phyloP scores from a whole-genome alignment of 768 basidiomycete species.

The Tephrocybe sp. region DNA sequence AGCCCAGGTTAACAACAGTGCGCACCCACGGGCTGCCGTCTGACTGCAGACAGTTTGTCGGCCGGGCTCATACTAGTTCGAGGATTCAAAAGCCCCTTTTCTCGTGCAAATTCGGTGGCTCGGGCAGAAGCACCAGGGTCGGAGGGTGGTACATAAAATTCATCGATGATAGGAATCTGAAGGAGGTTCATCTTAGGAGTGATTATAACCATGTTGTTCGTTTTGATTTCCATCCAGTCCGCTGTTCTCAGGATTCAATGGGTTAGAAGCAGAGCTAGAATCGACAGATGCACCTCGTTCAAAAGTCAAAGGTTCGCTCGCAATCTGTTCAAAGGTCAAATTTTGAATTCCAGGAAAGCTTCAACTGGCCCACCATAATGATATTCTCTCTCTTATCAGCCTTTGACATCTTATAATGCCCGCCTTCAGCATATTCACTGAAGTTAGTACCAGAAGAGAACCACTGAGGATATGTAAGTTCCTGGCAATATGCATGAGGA shows the following conservation, averaged over 20 bases:
- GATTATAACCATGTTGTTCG: constrained; percentile 92
- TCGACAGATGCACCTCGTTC: constrained; percentile 63
- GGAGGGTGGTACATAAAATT: constrained; percentile 86
- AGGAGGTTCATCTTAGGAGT: constrained; percentile 95
- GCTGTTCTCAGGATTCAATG: constrained; percentile 38
- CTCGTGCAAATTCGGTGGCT: constrained; percentile 79
- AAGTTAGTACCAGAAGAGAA: constrained; percentile 95
- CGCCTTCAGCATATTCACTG: constrained; percentile 83
- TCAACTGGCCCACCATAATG: constrained; percentile 62
- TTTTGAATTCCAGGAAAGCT: constrained; percentile 2
- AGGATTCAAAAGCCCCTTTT: constrained; percentile 78
- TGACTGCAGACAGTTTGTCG: constrained; percentile 15
- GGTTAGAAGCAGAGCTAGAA: constrained; percentile 4
- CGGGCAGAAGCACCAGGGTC: constrained; percentile 71
- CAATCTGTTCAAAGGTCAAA: constrained; percentile 47
- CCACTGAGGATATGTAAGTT: constrained; percentile 49
- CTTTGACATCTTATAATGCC: constrained; percentile 94
- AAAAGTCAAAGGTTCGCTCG: constrained; percentile 93
- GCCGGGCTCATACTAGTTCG: constrained; percentile 35
- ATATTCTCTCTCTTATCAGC: constrained; percentile 95
- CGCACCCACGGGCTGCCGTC: constrained; percentile 14
- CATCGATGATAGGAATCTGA: constrained; percentile 92
- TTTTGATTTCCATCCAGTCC: constrained; percentile 99
- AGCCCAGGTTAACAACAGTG: constrained; percentile 8
- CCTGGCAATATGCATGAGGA: not conserved